These are phyloP conservation scores for Trypanosoma grayi DNA, from an alignment of 208 protist genomes.

Conservation along the genomic window DNA sequence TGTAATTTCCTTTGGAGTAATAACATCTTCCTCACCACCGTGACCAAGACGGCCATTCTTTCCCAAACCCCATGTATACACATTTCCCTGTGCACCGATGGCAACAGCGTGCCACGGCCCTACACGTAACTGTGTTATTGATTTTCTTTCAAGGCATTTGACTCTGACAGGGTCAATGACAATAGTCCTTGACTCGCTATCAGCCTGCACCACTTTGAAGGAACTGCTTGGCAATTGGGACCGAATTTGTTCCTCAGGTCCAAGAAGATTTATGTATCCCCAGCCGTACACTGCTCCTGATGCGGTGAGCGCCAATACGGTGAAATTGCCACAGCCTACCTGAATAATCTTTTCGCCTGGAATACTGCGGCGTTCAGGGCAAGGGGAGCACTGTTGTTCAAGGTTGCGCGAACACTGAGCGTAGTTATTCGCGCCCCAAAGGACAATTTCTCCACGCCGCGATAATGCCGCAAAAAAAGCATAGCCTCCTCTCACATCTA, in stretches of 20 bases:
- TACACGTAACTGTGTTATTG: slow-evolving; percentile 38
- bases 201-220: slow-evolving; percentile 3
- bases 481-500: slow-evolving; percentile 58
- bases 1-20: slow-evolving; percentile 31
- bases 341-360: slow-evolving; percentile 52
- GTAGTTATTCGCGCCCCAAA: slow-evolving; percentile 80
- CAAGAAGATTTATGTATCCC: slow-evolving; percentile 62
- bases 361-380: slow-evolving; percentile 39
- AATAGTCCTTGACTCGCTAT: slow-evolving; percentile 11
- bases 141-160: slow-evolving; percentile 28
- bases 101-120: slow-evolving; percentile 85
- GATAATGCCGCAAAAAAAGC: slow-evolving; percentile 58
- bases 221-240: slow-evolving; percentile 5
- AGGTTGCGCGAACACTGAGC: slow-evolving; percentile 60
- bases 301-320: slow-evolving; percentile 57
- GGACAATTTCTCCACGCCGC: slow-evolving; percentile 46
- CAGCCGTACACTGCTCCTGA: slow-evolving; percentile 68
- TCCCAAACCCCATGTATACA: slow-evolving; percentile 81
- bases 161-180: slow-evolving; percentile 36
- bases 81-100: slow-evolving; percentile 35
- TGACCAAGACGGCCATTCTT: slow-evolving; percentile 79
- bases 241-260: slow-evolving; percentile 33
- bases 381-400: slow-evolving; percentile 47
- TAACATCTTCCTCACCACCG: slow-evolving; percentile 49
- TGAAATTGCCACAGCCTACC: slow-evolving; percentile 62